Conservation (phyloP, 2,329 filamentous ascomycete genomes). For the Cordyceps militaris region DNA sequence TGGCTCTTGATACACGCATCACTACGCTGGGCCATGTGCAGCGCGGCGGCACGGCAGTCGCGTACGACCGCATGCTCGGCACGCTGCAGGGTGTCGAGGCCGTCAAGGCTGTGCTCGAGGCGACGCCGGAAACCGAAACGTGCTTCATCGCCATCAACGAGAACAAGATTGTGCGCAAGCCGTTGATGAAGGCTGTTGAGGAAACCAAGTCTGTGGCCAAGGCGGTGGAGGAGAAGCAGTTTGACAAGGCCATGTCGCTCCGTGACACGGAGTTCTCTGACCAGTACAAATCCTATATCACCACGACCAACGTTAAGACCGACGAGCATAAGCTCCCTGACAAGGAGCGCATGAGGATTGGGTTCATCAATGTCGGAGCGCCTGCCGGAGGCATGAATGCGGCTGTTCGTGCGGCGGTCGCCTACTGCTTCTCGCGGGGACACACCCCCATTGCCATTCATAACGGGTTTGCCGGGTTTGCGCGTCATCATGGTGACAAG, state of each 20-base stretch:
- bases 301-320: conserved; percentile 78
- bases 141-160: conserved; percentile 95
- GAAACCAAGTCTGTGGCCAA: conserved; percentile 78
- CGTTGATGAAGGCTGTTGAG: conserved; percentile 79
- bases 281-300: conserved; percentile 83
- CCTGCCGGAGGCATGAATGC: conserved; percentile 98
- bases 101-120: conserved; percentile 83
- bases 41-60: conserved; percentile 83
- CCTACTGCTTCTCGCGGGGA: conserved; percentile 86
- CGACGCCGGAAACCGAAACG: conserved; percentile 80
- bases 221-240: conserved; percentile 79
- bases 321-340: conserved; percentile 59
- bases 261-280: conserved; percentile 92
- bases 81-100: conserved; percentile 93
- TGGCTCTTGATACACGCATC: conserved; percentile 84
- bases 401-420: conserved; percentile 84
- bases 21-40: conserved; percentile 97
- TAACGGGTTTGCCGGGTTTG: conserved; percentile 93
- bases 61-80: conserved; percentile 88
- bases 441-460: conserved; percentile 89
- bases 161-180: conserved; percentile 92
- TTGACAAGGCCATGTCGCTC: conserved; percentile 77
- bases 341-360: conserved; percentile 81
- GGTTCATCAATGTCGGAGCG: conserved; percentile 93
- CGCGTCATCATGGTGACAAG: conserved; percentile 79